Evolutionary conservation across 345 rosid species (phyloP), one percentile per base, ranked within the genome.

Genomic region (Trapa incisa): DNA sequence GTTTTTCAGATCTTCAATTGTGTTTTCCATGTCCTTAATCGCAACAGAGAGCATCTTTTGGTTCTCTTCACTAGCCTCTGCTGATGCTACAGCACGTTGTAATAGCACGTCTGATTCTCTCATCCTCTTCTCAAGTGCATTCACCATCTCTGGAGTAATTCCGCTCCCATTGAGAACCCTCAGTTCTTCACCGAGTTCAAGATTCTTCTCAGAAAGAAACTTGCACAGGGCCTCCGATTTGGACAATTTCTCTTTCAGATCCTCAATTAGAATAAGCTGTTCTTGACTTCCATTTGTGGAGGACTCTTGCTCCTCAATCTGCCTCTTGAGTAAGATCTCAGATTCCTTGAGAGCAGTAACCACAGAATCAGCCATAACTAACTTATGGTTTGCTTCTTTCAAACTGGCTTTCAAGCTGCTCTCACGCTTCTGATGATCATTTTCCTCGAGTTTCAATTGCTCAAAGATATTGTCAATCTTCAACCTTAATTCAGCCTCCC

Each of bases 1-100:
- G 61, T 71, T 77, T 74, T 89, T 91, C 48, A 94, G 84, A 80
- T 82, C 86, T 75, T 86, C 89, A 10, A 94, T 94, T 76, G 86
- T 70, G 73, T 74, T 76, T 68, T 87, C 97, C 99, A 91, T 94
- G 76, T 94, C 97, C 66, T 68, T 65, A 70, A 94, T 86, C 13
- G 96, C 82, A 68, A 85, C 71, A 72, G 79, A 75, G 69, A 88
- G 75, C 86, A 94, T 80, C 56, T 35, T 77, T 78, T 86, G 86
- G 74, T 86, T 87, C 80, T 94, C 99, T 76, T 85, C 85, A 71
- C 92, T 80, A 67, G 99, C 97, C 79, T 91, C 97, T 12, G 80
- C 75, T 69, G 89, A 87, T 54, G 92, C 99, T 68, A 83, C 79
- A 10, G 96, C 97, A 80, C 71, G 85, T 68, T 89, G 89, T 63